Base-by-base conservation (phyloP, 768 basidiomycete genomes). In the Cubamyces lactineus region DNA sequence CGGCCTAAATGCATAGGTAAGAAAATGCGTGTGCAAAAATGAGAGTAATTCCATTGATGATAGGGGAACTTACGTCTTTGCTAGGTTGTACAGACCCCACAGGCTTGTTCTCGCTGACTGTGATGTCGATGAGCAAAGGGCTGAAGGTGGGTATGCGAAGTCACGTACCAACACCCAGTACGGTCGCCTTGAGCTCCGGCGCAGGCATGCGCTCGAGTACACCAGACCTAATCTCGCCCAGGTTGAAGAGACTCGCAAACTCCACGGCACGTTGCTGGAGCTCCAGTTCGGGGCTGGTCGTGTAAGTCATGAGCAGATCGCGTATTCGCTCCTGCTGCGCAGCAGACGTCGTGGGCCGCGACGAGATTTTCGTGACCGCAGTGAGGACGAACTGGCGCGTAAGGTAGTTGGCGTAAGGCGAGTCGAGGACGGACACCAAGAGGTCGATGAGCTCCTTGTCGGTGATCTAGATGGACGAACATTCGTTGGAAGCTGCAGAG, bases 141-240 rank as follows among this genome's bases (percentile, higher is more conserved):
- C 39, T 11, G 8, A 19, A 11, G 34, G 38, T 3, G 6, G 19
- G 45, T 34, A 39, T n/a, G 39, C 45, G 15, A 21, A 58, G 15
- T 16, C 15, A 77, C 85, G 65, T 67, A 96, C 94, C 92, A 62
- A 90, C 83, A 48, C 94, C 97, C 82, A 96, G 91, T 2, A 98
- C 92, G 2, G 96, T 98, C n/a, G 91, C 89, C 77, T 96, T 97
- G 66, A 98, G 77, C 73, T 99, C 97, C 1, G 97, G 97, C 5
- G 94, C 91, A n/a, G 97, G 97, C 97, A 99, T 99, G 57, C 94
- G 85, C 78, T 99, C 97, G 62, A 98, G 74, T 1, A 99, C 94
- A 40, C 96, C 97, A 8, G 82, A 80, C 61, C 85, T 81, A 21
- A 91, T 77, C n/a, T 91, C 86, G 5, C 88, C 88, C 8, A 93